Evolutionary conservation across 2,329 filamentous ascomycete species (phyloP).

Genomic region (Colletotrichum spaethianum): DNA sequence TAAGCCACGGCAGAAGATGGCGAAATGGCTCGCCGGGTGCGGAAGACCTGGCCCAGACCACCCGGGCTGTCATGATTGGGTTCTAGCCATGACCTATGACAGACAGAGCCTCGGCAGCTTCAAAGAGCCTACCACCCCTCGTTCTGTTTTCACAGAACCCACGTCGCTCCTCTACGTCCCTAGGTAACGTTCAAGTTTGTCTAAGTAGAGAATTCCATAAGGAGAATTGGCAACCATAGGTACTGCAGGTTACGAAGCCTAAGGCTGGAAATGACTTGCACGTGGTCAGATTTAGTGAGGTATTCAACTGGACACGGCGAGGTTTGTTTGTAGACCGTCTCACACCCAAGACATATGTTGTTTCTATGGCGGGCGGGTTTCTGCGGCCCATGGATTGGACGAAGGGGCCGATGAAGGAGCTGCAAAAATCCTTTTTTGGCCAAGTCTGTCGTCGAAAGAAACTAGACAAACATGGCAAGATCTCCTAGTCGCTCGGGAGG

Average conservation of each 20-base stretch:
- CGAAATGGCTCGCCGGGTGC: slow-evolving; percentile 29
- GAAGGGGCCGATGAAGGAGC: too few relatives aligned
- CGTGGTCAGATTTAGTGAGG: neutral
- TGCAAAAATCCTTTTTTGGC: neutral
- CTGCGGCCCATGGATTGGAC: neutral
- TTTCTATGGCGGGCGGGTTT: neutral
- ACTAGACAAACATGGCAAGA: neutral
- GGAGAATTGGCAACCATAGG: too few relatives aligned
- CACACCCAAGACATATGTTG: neutral
- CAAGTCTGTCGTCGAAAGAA: neutral
- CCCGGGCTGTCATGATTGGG: neutral
- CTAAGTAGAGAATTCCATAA: neutral
- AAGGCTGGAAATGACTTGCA: neutral
- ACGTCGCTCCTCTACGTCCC: neutral
- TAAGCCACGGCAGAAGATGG: slow-evolving; percentile 35
- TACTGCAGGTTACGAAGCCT: neutral
- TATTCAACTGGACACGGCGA: neutral
- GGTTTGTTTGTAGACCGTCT: too few relatives aligned
- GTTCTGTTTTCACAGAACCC: neutral
- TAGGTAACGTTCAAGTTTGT: too few relatives aligned
- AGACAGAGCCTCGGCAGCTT: neutral
- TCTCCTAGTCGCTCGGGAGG: neutral
- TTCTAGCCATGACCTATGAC: neutral
- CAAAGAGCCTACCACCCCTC: neutral
- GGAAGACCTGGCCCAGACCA: slow-evolving; percentile 30